These are phyloP conservation scores for Botryosphaeria dothidea DNA, from an alignment of 2,329 filamentous ascomycete species.

Conservation along the genomic window DNA sequence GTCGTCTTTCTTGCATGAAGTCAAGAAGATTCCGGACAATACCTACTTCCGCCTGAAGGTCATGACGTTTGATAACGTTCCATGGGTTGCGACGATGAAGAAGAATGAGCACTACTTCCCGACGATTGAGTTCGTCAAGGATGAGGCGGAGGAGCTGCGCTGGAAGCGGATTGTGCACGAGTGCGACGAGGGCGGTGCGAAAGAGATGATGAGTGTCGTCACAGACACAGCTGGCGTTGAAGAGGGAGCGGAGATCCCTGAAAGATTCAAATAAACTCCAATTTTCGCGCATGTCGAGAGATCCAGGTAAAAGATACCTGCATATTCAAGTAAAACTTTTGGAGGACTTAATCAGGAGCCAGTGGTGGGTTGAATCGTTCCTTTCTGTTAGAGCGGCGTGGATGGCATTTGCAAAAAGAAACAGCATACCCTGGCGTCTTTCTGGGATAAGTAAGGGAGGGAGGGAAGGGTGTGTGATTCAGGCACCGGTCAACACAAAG, in stretches of 20 bases:
- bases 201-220: slow-evolving; percentile 27
- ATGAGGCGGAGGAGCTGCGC: slow-evolving; percentile 51
- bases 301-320: background rate
- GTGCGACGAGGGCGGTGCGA: slow-evolving; percentile 42
- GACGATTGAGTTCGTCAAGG: slow-evolving; percentile 66
- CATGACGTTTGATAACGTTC: slow-evolving; percentile 98
- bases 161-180: slow-evolving; percentile 62
- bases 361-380: background rate
- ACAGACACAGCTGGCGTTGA: slow-evolving; percentile 26
- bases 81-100: slow-evolving; percentile 99
- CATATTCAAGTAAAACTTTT: background rate
- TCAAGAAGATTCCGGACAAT: slow-evolving; percentile 89
- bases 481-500: background rate
- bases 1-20: slow-evolving; percentile 75
- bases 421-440: slow-evolving; percentile 15
- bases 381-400: background rate
- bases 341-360: background rate
- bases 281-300: background rate
- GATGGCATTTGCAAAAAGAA: slow-evolving; percentile 12
- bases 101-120: slow-evolving; percentile 97
- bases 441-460: background rate
- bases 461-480: background rate
- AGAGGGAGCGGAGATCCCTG: slow-evolving; percentile 7
- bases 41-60: slow-evolving; percentile 96
- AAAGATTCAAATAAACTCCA: background rate